phyloP scores from a whole-genome alignment of 306 rosid species.

The Echinosophora koreensis region DNA sequence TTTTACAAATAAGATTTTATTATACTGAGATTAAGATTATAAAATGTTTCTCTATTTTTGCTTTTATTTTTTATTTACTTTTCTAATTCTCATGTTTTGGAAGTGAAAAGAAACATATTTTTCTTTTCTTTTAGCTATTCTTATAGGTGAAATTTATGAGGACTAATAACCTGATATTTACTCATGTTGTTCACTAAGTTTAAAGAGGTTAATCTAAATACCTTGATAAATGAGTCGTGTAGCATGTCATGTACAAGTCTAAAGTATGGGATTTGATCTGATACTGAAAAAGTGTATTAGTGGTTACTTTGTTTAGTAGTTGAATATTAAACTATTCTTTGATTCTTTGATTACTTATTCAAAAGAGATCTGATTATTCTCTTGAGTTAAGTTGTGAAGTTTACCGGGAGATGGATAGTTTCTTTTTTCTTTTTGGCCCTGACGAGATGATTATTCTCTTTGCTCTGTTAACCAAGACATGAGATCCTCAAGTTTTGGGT shows the following conservation, averaged over 20 bases:
- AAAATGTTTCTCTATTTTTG: background rate
- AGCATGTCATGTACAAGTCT: conserved; percentile 17
- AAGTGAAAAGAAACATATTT: background rate
- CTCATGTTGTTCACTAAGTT: background rate
- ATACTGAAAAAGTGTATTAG: background rate
- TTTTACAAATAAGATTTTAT: background rate
- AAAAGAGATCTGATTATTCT: background rate
- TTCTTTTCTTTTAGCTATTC: conserved; percentile 2
- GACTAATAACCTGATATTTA: background rate
- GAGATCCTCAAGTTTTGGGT: conserved; percentile 2
- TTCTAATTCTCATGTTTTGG: background rate
- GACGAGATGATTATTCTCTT: background rate
- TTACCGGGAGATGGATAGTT: background rate
- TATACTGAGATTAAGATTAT: background rate
- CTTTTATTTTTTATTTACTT: background rate
- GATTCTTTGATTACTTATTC: background rate
- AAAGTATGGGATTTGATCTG: background rate
- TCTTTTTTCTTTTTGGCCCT: background rate
- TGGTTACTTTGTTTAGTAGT: conserved; percentile 13
- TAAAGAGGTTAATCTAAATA: background rate
- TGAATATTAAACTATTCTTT: background rate
- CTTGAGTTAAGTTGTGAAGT: background rate
- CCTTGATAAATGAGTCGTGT: conserved; percentile 13
- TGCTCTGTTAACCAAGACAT: background rate
- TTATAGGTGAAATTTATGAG: background rate